Evolutionary conservation across 1,284 basidiomycete species (phyloP), one percentile per base, ranked within the genome.

Genomic region (Schizophyllum amplum): DNA sequence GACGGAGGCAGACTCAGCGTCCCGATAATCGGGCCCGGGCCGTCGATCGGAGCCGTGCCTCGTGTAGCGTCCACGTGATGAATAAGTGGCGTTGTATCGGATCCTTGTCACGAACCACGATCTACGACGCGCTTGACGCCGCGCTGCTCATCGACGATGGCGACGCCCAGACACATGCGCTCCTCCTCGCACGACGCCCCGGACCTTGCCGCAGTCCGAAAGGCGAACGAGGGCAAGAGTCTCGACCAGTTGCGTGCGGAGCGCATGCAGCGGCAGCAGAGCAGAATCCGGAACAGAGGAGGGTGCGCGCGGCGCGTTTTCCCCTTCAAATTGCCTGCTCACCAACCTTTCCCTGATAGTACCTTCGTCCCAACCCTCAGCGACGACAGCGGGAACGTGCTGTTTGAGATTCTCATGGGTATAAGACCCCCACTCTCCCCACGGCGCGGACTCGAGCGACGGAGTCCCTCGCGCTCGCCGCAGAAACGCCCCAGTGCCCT

Each of bases 281-380:
- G 81, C 47, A 73, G 83, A 25, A 81, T 83, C 64, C 75, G 84
- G 51, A 80, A 84, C 67, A 76, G 83, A 54, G 83, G 83, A 60
- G 83, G 83, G 83, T 84, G 47, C 60, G 79, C 72, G 50, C 51
- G 23, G 52, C 27, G 24, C 21, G n/a, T 53, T 17, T 11, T 24
- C n/a, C 23, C 48, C 17, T n/a, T 23, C 1, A 5, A n/a, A 1
- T n/a, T 20, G 33, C 33, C 13, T 17, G 11, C 13, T 13, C 11
- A 42, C 11, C 17, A 13, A 17, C 3, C 11, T 42, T 9, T 3
- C 7, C 13, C 33, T 9, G 13, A 17, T 42, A 42, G 33, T 3
- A 42, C 11, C 33, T 42, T 42, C 7, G 33, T 42, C 33, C 33
- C 33, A 9, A 9, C 11, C 11, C 33, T 42, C 33, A 42, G 33